phyloP scores from a whole-genome alignment of 371 early-diverging fungal genomes.

The Dinochytrium kinnereticum region DNA sequence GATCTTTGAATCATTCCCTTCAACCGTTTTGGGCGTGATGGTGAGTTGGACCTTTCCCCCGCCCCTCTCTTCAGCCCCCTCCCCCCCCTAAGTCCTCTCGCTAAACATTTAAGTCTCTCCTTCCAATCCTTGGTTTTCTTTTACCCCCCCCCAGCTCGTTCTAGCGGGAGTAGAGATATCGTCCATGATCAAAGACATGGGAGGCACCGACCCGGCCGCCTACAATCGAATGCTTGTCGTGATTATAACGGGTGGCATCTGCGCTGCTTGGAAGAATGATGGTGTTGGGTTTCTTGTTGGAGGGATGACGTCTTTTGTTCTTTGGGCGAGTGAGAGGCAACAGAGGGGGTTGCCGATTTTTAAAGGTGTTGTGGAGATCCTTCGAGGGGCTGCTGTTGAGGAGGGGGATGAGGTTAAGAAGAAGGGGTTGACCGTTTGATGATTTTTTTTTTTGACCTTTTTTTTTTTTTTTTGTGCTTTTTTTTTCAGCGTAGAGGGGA shows the following conservation, averaged over 20 bases:
- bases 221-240: conserved; percentile 6
- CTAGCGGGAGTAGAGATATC: conserved; percentile 81
- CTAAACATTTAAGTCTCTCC: no score
- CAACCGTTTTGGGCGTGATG: conserved; percentile 83
- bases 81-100: no score
- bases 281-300: conserved; percentile 77
- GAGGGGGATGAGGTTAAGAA: neutral
- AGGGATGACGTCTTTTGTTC: conserved; percentile 27
- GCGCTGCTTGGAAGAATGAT: conserved; percentile 79
- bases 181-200: conserved; percentile 59
- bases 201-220: conserved; percentile 20
- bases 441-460: no score
- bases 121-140: neutral
- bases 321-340: conserved; percentile 25
- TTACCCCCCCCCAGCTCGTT: conserved; percentile 57
- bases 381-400: neutral
- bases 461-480: no score
- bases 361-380: neutral
- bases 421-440: neutral
- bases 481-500: no score
- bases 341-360: conserved; percentile 5
- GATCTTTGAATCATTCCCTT: conserved; percentile 72
- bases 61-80: neutral
- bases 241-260: conserved; percentile 64
- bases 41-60: no score